phyloP scores from a whole-genome alignment of 306 rosid species.

The Dicorynia guianensis region DNA sequence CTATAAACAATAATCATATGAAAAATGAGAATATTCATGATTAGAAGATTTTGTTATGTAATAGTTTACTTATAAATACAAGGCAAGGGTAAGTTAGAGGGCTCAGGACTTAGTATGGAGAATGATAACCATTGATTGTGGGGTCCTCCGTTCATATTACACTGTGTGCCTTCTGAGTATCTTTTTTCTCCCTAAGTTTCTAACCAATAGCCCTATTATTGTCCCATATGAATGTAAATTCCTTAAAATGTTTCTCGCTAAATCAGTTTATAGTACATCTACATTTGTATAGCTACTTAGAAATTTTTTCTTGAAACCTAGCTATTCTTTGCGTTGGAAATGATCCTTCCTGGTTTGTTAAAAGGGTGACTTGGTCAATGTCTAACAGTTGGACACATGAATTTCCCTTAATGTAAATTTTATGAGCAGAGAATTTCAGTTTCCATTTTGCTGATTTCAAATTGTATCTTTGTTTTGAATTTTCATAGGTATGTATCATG shows the following conservation, averaged over 20 bases:
- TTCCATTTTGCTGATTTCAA: constrained; percentile 20
- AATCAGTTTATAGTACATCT: not conserved
- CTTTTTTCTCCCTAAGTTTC: not conserved
- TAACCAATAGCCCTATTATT: not conserved
- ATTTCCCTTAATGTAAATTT: constrained; percentile 30
- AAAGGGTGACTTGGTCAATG: constrained; percentile 22
- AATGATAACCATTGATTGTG: not conserved
- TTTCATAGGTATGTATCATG: constrained; percentile 87
- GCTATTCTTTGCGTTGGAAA: not conserved
- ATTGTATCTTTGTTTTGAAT: constrained; percentile 24
- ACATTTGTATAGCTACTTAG: constrained; percentile 7
- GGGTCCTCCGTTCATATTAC: not conserved
- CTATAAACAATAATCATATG: not conserved
- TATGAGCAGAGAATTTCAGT: not conserved
- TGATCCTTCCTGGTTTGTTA: constrained; percentile 22
- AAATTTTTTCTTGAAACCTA: not conserved
- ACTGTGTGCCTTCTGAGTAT: not conserved
- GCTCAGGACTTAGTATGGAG: not conserved
- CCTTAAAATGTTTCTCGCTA: not conserved
- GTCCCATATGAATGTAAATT: constrained; percentile 4
- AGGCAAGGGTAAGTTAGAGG: constrained; percentile 3
- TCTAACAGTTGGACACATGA: constrained; percentile 14
- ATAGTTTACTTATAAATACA: not conserved
- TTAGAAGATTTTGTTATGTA: not conserved
- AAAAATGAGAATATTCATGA: not conserved